Evolutionary conservation across 345 rosid genomes (phyloP), one percentile per base, ranked within the genome.

Genomic region (Ricinus communis): DNA sequence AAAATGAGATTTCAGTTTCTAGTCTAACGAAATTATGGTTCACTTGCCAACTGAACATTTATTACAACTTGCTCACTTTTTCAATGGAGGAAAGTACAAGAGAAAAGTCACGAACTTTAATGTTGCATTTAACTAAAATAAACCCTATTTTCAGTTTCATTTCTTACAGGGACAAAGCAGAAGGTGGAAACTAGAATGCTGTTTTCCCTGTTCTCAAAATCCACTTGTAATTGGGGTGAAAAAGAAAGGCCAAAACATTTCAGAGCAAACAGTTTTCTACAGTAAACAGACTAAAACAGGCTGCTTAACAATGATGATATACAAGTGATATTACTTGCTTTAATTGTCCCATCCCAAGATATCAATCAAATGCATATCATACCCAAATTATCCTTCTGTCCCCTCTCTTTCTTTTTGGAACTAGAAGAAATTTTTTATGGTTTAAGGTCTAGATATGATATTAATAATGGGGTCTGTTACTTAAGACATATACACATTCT

Each of bases 401-500:
- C n/a, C n/a, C n/a, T n/a, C n/a, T n/a, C 41, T 33, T 14, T 5
- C 31, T 18, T 49, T 6, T 21, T 55, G 8, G 14, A 14, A 19
- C 43, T 41, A 21, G 63, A 21, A 56, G 22, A 41, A 65, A 33
- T 19, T 56, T 46, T 61, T 38, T 10, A 41, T 30, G 24, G 10
- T 18, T 14, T 13, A 55, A 47, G 21, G 21, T 53, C 66, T 21
- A 49, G 65, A 21, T 19, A 41, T 40, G 36, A 27, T 52, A 45
- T 62, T 15, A 62, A 22, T 31, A 69, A 65, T 30, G 10, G 18
- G 53, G 8, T 51, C 62, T 57, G 9, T 40, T 27, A 46, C 66
- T 27, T 6, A 16, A 38, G 57, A 30, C 66, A 70, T 61, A 5
- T 77, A 62, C 68, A 69, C 24, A 62, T 73, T 73, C 60, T 73